Evolutionary conservation across 2,329 filamentous ascomycete species (phyloP), one percentile per base, ranked within the genome.

Genomic region (Tolypocladium album): DNA sequence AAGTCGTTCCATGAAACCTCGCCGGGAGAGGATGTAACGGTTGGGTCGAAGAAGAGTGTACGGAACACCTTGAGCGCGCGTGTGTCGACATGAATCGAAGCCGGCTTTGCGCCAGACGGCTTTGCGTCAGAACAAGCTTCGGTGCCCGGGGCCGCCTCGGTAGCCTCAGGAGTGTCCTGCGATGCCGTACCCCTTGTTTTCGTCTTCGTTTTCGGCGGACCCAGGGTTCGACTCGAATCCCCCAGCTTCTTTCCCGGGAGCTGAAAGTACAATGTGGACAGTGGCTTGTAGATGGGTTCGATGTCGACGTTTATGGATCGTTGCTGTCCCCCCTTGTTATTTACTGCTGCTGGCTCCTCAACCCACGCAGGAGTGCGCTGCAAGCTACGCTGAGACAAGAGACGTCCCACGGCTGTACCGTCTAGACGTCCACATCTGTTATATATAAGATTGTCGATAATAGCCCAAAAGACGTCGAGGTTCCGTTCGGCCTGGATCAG

Each of bases 1-100:
- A 85, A 81, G 58, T 85, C 81, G 0, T 65, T 70, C 82, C 82
- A 86, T 0, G 73, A 56, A 0, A 85, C 64, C 61, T 83, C 81
- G 2, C 79, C 78, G 0, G 78, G 75, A 0, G 72, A 69, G 0
- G 77, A 73, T 0, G 67, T 72, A 0, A 66, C 60, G 0, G 58
- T 60, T 0, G 73, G 70, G 59, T 74, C 67, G 73, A 72, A 60
- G 77, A 83, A 73, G 73, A 84, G 55, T 62, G 60, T 67, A 0
- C 70, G 64, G 60, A 76, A 76, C 4, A 73, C 71, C 53, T 72
- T 75, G 27, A 73, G 61, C 0, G 71, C 65, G 2, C 72, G 67
- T 2, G 66, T 45, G 27, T 75, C 71, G 12, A 76, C 70, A 3
- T 36, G 34, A 36, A 36, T 36, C 34, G 34, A 36, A 36, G 34